Percentiles rank a stretch among this genome's conserved stretches.
Conservation (phyloP, 2,329 filamentous ascomycete genomes). For the Calonectria crousiana region DNA sequence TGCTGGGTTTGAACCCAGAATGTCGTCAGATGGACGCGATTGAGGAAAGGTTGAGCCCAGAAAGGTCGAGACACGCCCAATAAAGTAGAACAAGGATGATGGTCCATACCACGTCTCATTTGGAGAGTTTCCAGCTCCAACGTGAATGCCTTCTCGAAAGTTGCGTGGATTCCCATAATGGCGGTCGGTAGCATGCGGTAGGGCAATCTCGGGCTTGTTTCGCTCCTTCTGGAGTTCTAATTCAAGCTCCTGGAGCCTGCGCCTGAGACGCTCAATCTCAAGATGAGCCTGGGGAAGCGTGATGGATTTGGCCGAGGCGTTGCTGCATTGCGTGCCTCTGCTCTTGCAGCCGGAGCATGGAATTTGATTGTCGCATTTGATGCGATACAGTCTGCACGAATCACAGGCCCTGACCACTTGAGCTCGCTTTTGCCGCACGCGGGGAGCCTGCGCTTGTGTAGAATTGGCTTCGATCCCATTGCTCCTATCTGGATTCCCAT, state of each 20-base stretch:
- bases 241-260: constrained; percentile 14
- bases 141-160: constrained; percentile 11
- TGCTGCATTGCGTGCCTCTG: constrained; percentile 11
- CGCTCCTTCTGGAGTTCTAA: constrained; percentile 12
- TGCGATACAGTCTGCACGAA: constrained; percentile 18
- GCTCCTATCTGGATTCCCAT: background rate
- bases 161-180: background rate
- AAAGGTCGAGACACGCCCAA: constrained; percentile 6
- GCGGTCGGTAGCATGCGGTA: background rate
- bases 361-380: constrained; percentile 23
- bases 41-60: background rate
- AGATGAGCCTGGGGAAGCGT: constrained; percentile 11
- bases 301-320: constrained; percentile 2
- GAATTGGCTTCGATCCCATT: background rate
- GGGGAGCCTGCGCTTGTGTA: background rate
- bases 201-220: background rate
- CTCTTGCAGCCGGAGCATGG: constrained; percentile 10
- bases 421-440: constrained; percentile 4
- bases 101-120: constrained; percentile 25
- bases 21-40: background rate
- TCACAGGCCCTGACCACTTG: constrained; percentile 26
- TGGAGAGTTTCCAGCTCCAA: constrained; percentile 7
- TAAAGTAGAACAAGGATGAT: constrained; percentile 25
- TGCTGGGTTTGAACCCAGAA: constrained; percentile 5
- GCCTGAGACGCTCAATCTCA: constrained; percentile 18